These are phyloP conservation scores for Wickerhamiella australiensis DNA, from an alignment of 805 yeast genomes.

Conservation along the genomic window DNA sequence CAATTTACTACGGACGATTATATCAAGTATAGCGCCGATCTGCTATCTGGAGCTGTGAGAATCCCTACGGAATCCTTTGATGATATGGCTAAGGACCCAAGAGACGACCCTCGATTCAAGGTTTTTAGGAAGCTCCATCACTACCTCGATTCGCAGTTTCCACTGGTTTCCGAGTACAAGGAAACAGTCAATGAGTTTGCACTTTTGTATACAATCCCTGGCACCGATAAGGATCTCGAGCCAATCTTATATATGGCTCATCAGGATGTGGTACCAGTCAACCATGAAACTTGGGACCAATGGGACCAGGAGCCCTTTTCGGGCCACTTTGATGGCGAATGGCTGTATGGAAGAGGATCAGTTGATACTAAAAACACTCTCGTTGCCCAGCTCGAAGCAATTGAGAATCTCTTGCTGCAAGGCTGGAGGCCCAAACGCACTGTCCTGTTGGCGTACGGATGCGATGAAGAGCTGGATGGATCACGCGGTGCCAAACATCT, in stretches of 20 bases:
- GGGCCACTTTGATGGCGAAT: slow-evolving; percentile 55
- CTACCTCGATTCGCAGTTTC: slow-evolving; percentile 44
- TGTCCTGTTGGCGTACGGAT: slow-evolving; percentile 58
- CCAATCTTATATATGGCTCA: slow-evolving; percentile 67
- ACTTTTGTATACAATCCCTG: slow-evolving; percentile 47
- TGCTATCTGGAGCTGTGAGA: slow-evolving; percentile 40
- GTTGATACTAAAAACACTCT: slow-evolving; percentile 65
- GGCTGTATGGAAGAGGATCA: slow-evolving; percentile 67
- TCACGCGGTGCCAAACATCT: slow-evolving; percentile 45
- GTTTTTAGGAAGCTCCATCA: slow-evolving; percentile 39
- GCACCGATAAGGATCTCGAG: slow-evolving; percentile 43
- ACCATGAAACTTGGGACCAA: slow-evolving; percentile 37
- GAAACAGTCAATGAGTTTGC: slow-evolving; percentile 49
- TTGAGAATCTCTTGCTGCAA: slow-evolving; percentile 42
- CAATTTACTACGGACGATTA: slow-evolving; percentile 29
- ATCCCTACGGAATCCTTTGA: slow-evolving; percentile 58
- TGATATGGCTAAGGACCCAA: slow-evolving; percentile 35
- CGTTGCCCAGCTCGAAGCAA: slow-evolving; percentile 53
- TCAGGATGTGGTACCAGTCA: slow-evolving; percentile 74
- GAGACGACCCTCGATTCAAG: slow-evolving; percentile 42
- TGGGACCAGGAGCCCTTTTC: slow-evolving; percentile 63
- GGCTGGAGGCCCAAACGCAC: slow-evolving; percentile 52
- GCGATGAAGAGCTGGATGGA: slow-evolving; percentile 71
- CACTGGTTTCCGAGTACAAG: slow-evolving; percentile 37
- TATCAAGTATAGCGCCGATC: slow-evolving; percentile 15